These are phyloP conservation scores for Ilyonectria robusta DNA, from an alignment of 2,329 filamentous ascomycete genomes.

Conservation along the genomic window DNA sequence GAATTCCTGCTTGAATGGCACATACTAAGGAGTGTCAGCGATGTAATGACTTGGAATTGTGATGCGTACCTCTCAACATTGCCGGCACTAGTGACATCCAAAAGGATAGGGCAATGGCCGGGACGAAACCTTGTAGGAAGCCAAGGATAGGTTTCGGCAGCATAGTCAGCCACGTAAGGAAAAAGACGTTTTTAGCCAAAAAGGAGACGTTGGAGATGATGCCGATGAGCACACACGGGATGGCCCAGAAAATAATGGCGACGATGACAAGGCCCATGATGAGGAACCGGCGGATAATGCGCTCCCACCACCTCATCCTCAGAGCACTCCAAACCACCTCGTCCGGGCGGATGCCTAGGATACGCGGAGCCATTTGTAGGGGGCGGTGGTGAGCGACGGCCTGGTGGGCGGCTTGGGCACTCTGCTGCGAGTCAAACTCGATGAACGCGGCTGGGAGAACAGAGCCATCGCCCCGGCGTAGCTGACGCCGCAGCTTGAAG, in stretches of 20 bases:
- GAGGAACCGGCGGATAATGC: constrained; percentile 78
- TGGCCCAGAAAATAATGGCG: constrained; percentile 89
- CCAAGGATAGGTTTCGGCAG: constrained; percentile 82
- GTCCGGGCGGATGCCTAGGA: constrained; percentile 83
- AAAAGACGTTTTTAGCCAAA: constrained; percentile 73
- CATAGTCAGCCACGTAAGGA: constrained; percentile 80
- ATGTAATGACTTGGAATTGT: neutral
- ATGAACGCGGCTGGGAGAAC: constrained; percentile 87
- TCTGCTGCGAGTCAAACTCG: constrained; percentile 86
- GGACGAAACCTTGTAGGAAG: constrained; percentile 87
- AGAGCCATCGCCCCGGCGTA: constrained; percentile 78
- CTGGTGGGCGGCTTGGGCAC: constrained; percentile 90
- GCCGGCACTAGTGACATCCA: constrained; percentile 90
- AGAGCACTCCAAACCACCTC: constrained; percentile 93
- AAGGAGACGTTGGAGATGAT: constrained; percentile 86
- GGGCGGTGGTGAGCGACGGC: constrained; percentile 89
- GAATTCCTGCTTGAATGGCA: constrained; percentile 84
- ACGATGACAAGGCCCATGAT: constrained; percentile 81
- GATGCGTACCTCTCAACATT: constrained; percentile 73
- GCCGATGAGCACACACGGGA: constrained; percentile 84
- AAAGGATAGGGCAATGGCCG: constrained; percentile 82
- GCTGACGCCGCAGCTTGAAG: constrained; percentile 79
- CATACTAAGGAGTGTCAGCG: constrained; percentile 65
- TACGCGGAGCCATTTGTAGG: constrained; percentile 87
- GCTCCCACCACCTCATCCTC: constrained; percentile 88